phyloP scores from a whole-genome alignment of 768 basidiomycete species.

The Boletus pseudopeckii region DNA sequence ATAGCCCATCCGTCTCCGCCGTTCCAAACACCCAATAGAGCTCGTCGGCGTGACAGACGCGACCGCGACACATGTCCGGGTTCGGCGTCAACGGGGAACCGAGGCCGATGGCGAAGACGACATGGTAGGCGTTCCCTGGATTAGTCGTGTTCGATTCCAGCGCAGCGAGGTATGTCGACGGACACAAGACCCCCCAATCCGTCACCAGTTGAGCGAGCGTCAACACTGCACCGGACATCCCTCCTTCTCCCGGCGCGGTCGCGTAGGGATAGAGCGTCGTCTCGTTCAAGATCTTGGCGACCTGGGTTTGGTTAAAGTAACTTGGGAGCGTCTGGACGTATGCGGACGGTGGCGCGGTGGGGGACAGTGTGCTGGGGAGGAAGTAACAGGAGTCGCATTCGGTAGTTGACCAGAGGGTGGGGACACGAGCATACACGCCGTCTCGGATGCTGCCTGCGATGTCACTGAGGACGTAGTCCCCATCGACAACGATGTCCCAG shows the following conservation, averaged over 20 bases:
- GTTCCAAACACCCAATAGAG: too few species aligned
- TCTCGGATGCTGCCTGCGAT: slow-evolving; percentile 13
- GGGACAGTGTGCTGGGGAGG: slow-evolving; percentile 13
- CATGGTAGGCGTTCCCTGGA: too few species aligned
- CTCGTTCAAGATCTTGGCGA: slow-evolving; percentile 8
- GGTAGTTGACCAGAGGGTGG: slow-evolving; percentile 15
- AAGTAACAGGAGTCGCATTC: slow-evolving; percentile 22
- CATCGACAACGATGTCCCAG: slow-evolving; percentile 15
- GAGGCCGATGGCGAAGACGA: not conserved
- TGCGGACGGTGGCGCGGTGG: slow-evolving; percentile 8
- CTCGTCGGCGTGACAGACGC: not conserved
- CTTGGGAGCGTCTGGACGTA: not conserved
- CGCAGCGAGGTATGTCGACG: too few species aligned
- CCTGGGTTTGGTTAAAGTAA: slow-evolving; percentile 11
- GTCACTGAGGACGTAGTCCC: slow-evolving; percentile 16
- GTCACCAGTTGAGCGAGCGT: slow-evolving; percentile 5
- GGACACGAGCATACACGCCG: slow-evolving; percentile 12
- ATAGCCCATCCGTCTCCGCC: slow-evolving; percentile 5
- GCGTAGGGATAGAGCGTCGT: slow-evolving; percentile 18
- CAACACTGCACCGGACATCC: too few species aligned
- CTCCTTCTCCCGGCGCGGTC: not conserved
- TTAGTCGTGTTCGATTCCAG: too few species aligned
- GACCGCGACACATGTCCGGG: slow-evolving; percentile 10
- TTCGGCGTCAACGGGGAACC: slow-evolving; percentile 14
- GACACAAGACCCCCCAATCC: slow-evolving; percentile 1